Base-by-base conservation (phyloP, 2,329 filamentous ascomycete genomes). In the Falciphora oryzae region DNA sequence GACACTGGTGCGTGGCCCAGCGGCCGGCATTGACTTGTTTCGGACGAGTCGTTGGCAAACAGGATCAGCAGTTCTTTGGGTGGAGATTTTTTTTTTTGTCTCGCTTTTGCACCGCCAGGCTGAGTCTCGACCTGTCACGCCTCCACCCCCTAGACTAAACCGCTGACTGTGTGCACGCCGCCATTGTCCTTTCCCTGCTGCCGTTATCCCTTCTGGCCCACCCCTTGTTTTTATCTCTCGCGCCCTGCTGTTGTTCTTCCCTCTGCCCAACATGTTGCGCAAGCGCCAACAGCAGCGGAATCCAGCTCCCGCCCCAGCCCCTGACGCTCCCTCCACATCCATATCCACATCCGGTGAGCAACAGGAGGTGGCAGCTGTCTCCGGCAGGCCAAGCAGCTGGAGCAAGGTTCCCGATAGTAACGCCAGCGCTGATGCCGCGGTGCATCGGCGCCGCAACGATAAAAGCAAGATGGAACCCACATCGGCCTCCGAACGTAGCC, bases 391-490 rank as follows among this genome's bases (percentile, higher is more conserved):
- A 22, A 44, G 38, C 38, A 44, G 38, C 44, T n/a, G 44, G 6
- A 53, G 44, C 44, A 53, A 53, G 44, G 44, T 22, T 53, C 57
- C 57, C 5, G 27, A 16, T 31, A 29, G 57, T 5, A 31, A 13
- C 57, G 14, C 57, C 25, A 13, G 27, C 22, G 57, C 10, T 28
- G 57, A 58, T 25, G 57, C 27, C 27, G 57, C 57, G 29, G 57
- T 58, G n/a, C 44, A n/a, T 11, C 44, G 44, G 22, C 44, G 44
- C 44, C 44, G n/a, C 44, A 25, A 22, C 1, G 10, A 59, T 53
- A 59, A 59, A 32, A 32, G 57, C 4, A 44, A 38, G 32, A 63
- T 63, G 62, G 62, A 63, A 13, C 10, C 62, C 29, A 5, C 56
- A 28, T 25, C 18, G 18, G 44, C 44, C 22, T 59, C 57, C 16